phyloP scores from a whole-genome alignment of 257 asterid genomes.

The Hygrophila difformis region DNA sequence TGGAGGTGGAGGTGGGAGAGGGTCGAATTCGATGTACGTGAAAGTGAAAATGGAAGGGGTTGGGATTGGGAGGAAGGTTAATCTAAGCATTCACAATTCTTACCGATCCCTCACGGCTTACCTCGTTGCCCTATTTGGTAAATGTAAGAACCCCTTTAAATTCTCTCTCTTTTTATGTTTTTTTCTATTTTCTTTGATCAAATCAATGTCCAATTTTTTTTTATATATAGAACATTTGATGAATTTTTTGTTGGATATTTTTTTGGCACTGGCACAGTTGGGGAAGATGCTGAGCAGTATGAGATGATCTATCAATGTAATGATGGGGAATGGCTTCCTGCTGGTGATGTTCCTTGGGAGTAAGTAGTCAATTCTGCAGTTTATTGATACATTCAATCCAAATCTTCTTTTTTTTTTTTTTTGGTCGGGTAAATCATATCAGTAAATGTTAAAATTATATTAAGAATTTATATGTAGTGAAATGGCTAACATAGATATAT shows the following conservation, averaged over 20 bases:
- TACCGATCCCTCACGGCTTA: conserved; percentile 25
- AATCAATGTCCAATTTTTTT: too few relatives aligned
- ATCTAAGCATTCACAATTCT: conserved; percentile 30
- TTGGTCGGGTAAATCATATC: too few relatives aligned
- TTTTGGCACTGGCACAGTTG: conserved; percentile 22
- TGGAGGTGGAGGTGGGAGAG: too few relatives aligned
- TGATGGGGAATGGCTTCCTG: conserved; percentile 64
- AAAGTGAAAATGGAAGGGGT: conserved; percentile 77
- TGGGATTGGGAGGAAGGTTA: conserved; percentile 59
- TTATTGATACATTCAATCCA: not conserved
- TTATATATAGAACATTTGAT: too few relatives aligned
- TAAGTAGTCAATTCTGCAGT: conserved; percentile 12
- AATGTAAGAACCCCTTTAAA: conserved; percentile 21
- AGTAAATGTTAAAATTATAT: not conserved
- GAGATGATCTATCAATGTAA: conserved; percentile 45
- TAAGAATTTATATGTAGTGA: not conserved
- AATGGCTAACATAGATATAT: too few relatives aligned
- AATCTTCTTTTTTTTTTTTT: not conserved
- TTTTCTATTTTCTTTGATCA: too few relatives aligned
- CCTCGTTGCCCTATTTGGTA: conserved; percentile 47
- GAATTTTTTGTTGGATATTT: not conserved
- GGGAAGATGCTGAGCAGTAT: conserved; percentile 27
- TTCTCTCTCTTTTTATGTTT: too few relatives aligned
- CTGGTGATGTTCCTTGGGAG: conserved; percentile 63
- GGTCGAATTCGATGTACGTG: conserved; percentile 28